A percentile compares a stretch with the other conserved stretches of the same genome.
phyloP scores from a whole-genome alignment of 1,284 basidiomycete genomes.

The Ustilago trichophora region DNA sequence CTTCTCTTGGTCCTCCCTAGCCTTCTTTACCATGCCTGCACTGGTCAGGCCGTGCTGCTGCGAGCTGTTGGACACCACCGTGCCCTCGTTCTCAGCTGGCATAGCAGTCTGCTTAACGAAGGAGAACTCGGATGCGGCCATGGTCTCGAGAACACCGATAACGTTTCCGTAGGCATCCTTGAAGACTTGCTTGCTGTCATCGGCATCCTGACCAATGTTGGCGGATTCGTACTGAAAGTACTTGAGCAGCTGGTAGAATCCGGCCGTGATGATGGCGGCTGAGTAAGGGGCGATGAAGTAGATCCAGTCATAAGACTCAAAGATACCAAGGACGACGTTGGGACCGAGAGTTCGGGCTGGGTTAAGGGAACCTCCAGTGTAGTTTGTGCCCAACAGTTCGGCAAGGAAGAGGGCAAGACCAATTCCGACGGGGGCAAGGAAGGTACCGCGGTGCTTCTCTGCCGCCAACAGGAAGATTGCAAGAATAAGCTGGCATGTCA shows the following conservation, averaged over 20 bases:
- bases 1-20: slow-evolving; percentile 21
- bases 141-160: slow-evolving; percentile 46
- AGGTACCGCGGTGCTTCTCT: slow-evolving; percentile 68
- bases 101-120: slow-evolving; percentile 15
- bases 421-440: slow-evolving; percentile 56
- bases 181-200: slow-evolving; percentile 43
- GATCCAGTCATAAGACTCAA: slow-evolving; percentile 50
- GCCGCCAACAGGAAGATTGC: slow-evolving; percentile 69
- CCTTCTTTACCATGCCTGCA: slow-evolving; percentile 24
- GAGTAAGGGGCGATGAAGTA: slow-evolving; percentile 53
- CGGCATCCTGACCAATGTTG: slow-evolving; percentile 51
- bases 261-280: slow-evolving; percentile 42
- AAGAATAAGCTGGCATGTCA: slow-evolving; percentile 68
- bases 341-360: slow-evolving; percentile 56
- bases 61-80: slow-evolving; percentile 10
- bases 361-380: slow-evolving; percentile 58
- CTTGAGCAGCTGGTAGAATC: slow-evolving; percentile 48
- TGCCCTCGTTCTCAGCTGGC: slow-evolving; percentile 28
- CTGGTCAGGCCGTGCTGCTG: slow-evolving; percentile 11
- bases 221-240: slow-evolving; percentile 51
- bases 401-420: slow-evolving; percentile 52
- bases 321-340: slow-evolving; percentile 34
- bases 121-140: slow-evolving; percentile 27
- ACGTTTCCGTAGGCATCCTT: slow-evolving; percentile 45
- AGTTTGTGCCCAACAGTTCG: slow-evolving; percentile 52